A percentile compares a stretch with the other conserved stretches of the same genome.
These are phyloP conservation scores for Tetratostichococcus sp. DNA, from an alignment of 139 green algal genomes.

Conservation along the genomic window DNA sequence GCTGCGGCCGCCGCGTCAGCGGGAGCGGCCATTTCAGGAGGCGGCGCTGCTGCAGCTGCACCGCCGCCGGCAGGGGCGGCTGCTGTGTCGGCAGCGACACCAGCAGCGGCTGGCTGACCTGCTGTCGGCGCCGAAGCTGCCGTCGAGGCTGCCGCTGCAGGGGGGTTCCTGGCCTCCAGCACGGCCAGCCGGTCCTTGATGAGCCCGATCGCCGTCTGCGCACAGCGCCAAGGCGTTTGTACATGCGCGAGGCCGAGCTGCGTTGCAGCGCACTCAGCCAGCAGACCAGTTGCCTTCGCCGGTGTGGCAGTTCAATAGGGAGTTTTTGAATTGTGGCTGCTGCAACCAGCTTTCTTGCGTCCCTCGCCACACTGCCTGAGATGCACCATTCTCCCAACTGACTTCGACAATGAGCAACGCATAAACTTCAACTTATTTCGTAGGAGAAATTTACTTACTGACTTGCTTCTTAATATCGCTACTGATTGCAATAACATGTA, in stretches of 20 bases:
- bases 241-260: too few species aligned
- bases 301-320: background rate
- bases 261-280: too few species aligned
- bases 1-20: slow-evolving; percentile 6
- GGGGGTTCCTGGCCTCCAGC: background rate
- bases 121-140: background rate
- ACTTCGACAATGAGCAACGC: too few species aligned
- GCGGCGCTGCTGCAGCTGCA: background rate
- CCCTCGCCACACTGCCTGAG: too few species aligned
- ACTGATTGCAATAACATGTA: too few species aligned
- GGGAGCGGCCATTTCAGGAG: background rate
- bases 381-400: too few species aligned
- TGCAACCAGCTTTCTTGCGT: too few species aligned
- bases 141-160: background rate
- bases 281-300: background rate
- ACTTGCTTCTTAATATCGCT: too few species aligned
- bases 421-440: too few species aligned
- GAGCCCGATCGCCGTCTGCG: slow-evolving; percentile 13
- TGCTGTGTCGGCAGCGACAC: background rate
- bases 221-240: background rate
- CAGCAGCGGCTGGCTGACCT: background rate
- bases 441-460: too few species aligned
- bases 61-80: too few species aligned
- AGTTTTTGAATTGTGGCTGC: too few species aligned
- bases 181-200: slow-evolving; percentile 1